Evolutionary conservation across 2,329 filamentous ascomycete genomes (phyloP).

Genomic region (Fusarium zealandicum): DNA sequence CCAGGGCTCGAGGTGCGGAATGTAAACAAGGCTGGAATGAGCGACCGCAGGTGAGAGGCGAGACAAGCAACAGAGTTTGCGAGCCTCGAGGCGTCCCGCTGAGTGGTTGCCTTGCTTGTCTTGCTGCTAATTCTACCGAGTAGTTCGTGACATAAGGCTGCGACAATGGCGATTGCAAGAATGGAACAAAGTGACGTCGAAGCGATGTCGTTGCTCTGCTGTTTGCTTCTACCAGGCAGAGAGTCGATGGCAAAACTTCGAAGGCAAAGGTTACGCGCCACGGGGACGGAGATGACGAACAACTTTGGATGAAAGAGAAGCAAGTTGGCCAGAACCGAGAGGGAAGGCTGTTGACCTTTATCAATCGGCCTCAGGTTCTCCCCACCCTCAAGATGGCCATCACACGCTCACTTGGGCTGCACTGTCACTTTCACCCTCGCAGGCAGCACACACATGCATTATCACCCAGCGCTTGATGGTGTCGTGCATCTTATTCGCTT

Average conservation of each 20-base stretch:
- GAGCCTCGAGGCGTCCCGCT: slow-evolving; percentile 9
- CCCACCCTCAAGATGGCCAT: slow-evolving; percentile 28
- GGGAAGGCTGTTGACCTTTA: slow-evolving; percentile 26
- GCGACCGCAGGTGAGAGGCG: slow-evolving; percentile 12
- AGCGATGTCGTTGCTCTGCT: not conserved
- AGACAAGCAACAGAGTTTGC: slow-evolving; percentile 24
- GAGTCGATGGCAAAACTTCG: slow-evolving; percentile 2
- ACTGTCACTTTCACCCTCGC: slow-evolving; percentile 14
- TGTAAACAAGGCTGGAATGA: slow-evolving; percentile 37
- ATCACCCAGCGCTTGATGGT: slow-evolving; percentile 28
- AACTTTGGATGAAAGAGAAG: slow-evolving; percentile 4
- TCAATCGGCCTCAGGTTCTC: slow-evolving; percentile 34
- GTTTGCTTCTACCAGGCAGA: not conserved
- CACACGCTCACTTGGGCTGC: slow-evolving; percentile 25
- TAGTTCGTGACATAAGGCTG: slow-evolving; percentile 18
- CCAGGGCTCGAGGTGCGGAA: slow-evolving; percentile 21
- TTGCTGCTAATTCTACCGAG: slow-evolving; percentile 20
- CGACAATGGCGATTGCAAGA: slow-evolving; percentile 5
- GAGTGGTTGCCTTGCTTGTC: slow-evolving; percentile 12
- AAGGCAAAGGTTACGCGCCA: slow-evolving; percentile 12
- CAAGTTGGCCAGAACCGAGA: not conserved
- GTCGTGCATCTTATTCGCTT: slow-evolving; percentile 35
- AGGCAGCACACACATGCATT: slow-evolving; percentile 26
- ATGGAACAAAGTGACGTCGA: slow-evolving; percentile 2
- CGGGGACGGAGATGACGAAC: slow-evolving; percentile 8